A percentile compares a stretch with the other conserved stretches of the same genome.
Conservation (phyloP, 2,329 filamentous ascomycete genomes). For the Metarhizium album region DNA sequence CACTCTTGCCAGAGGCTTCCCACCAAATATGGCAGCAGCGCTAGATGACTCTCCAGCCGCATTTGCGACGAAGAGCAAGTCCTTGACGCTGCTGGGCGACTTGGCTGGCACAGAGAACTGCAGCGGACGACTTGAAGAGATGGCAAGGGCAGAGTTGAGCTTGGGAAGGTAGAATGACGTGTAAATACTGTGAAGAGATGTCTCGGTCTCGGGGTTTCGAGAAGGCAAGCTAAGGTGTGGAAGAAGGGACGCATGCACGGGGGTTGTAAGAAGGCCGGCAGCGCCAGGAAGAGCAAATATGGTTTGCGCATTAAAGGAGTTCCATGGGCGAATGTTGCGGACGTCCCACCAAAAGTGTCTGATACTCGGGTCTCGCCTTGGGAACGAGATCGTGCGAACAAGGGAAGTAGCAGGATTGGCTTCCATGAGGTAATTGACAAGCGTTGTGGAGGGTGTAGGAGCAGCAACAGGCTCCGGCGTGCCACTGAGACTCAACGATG, state of each 20-base stretch:
- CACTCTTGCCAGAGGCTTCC: slow-evolving; percentile 45
- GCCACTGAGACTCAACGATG: slow-evolving; percentile 30
- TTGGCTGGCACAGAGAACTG: slow-evolving; percentile 34
- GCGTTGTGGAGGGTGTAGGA: slow-evolving; percentile 46
- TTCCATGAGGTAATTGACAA: slow-evolving; percentile 67
- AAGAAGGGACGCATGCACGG: slow-evolving; percentile 51
- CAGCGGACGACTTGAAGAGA: slow-evolving; percentile 59
- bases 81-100: slow-evolving; percentile 25
- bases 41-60: slow-evolving; percentile 44
- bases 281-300: slow-evolving; percentile 66
- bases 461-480: slow-evolving; percentile 29
- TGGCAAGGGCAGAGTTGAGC: slow-evolving; percentile 71
- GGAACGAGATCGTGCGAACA: slow-evolving; percentile 68
- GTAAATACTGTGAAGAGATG: slow-evolving; percentile 64
- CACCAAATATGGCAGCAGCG: slow-evolving; percentile 41
- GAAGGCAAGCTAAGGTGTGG: slow-evolving; percentile 45
- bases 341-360: slow-evolving; percentile 96
- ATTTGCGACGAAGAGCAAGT: slow-evolving; percentile 56
- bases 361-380: slow-evolving; percentile 52
- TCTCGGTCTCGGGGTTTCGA: slow-evolving; percentile 68
- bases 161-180: slow-evolving; percentile 72
- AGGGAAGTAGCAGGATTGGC: slow-evolving; percentile 74
- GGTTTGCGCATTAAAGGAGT: slow-evolving; percentile 61
- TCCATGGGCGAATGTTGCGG: slow-evolving; percentile 77
- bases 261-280: slow-evolving; percentile 59